Conservation (phyloP, 1,284 basidiomycete genomes). For the Puccinia horiana region DNA sequence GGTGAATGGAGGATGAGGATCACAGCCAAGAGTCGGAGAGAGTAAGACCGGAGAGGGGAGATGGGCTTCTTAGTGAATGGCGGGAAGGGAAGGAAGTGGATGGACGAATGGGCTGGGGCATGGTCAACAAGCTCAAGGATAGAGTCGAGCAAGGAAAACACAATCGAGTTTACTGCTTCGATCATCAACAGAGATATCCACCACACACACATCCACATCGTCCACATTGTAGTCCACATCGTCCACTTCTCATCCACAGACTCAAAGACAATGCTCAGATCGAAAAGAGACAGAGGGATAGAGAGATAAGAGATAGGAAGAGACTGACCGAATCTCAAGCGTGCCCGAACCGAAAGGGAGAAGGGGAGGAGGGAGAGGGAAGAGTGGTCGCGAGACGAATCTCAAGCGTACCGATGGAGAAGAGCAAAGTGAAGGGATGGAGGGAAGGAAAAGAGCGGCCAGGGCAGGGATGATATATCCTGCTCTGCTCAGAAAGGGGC, state of each 20-base stretch:
- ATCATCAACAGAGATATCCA: too few relatives aligned
- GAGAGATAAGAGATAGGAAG: too few relatives aligned
- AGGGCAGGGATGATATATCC: not conserved
- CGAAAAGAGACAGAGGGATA: too few relatives aligned
- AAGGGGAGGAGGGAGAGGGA: not conserved
- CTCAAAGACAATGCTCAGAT: too few relatives aligned
- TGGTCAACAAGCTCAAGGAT: too few relatives aligned
- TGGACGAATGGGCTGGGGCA: not conserved
- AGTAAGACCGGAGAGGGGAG: too few relatives aligned
- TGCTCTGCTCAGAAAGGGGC: not conserved
- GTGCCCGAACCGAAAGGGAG: constrained; percentile 44
- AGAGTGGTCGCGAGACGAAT: constrained; percentile 47
- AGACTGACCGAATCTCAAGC: constrained; percentile 48
- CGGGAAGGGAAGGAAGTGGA: not conserved
- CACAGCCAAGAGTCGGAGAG: not conserved
- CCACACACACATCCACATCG: too few relatives aligned
- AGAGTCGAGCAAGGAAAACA: too few relatives aligned
- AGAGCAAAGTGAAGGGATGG: not conserved
- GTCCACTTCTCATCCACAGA: too few relatives aligned
- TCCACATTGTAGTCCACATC: too few relatives aligned
- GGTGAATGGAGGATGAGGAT: not conserved
- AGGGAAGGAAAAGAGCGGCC: not conserved
- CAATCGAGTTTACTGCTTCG: too few relatives aligned
- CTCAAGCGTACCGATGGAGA: constrained; percentile 44
- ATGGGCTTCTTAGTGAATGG: too few relatives aligned